Evolutionary conservation across 1,284 basidiomycete species (phyloP).

Genomic region (Ustilago cynodontis): DNA sequence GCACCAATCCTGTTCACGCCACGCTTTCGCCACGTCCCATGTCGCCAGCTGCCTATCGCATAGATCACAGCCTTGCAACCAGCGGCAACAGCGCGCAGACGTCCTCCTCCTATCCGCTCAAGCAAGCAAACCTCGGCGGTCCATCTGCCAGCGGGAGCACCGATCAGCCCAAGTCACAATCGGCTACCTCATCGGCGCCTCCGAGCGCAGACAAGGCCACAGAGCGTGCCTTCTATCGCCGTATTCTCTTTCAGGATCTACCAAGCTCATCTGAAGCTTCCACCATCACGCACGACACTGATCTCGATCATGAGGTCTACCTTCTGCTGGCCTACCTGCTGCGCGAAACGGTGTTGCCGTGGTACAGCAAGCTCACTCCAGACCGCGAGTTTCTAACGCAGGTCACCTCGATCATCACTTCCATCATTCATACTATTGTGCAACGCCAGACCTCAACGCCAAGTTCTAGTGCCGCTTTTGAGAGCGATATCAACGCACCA

Average conservation of each 20-base stretch:
- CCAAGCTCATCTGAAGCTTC: slow-evolving; percentile 12
- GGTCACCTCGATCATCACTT: slow-evolving; percentile 35
- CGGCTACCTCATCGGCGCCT: neutral
- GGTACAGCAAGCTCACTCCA: slow-evolving; percentile 57
- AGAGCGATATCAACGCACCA: slow-evolving; percentile 25
- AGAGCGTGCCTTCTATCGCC: slow-evolving; percentile 47
- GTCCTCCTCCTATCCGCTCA: neutral
- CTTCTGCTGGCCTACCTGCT: slow-evolving; percentile 52
- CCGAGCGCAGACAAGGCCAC: slow-evolving; percentile 16
- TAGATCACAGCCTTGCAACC: slow-evolving; percentile 9
- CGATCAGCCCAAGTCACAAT: neutral
- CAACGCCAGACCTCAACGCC: slow-evolving; percentile 14
- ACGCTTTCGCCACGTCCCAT: slow-evolving; percentile 35
- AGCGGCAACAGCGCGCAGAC: neutral
- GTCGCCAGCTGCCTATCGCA: slow-evolving; percentile 26
- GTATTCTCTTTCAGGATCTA: slow-evolving; percentile 48
- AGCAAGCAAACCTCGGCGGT: no score
- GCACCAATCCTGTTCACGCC: slow-evolving; percentile 33
- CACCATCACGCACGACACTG: slow-evolving; percentile 28
- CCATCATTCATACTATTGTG: slow-evolving; percentile 25
- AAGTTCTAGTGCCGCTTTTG: neutral
- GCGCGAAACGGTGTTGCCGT: slow-evolving; percentile 55
- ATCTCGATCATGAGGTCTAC: slow-evolving; percentile 52
- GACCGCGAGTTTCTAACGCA: slow-evolving; percentile 54
- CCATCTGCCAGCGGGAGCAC: neutral